A percentile compares a stretch with the other conserved stretches of the same genome.
Evolutionary conservation across 139 green algal species (phyloP).

Genomic region (Picochlorum costavermella): DNA sequence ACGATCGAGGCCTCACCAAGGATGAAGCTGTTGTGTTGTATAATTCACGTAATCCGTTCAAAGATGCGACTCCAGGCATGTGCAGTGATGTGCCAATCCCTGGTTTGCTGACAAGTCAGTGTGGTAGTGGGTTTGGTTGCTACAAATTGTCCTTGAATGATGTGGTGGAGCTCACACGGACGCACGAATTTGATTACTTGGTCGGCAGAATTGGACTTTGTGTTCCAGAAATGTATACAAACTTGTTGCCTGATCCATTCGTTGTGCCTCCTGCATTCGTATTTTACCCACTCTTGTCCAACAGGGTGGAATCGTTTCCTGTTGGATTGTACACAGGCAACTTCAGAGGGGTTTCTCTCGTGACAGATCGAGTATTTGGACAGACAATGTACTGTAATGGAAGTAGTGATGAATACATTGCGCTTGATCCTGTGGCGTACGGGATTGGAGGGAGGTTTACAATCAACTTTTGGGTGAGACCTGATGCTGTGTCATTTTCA

Average conservation of each 20-base stretch:
- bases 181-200: slow-evolving; percentile 1
- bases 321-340: slow-evolving; percentile 13
- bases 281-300: slow-evolving; percentile 3
- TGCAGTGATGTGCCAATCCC: neutral
- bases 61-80: neutral
- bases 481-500: slow-evolving; percentile 9
- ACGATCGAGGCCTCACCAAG: slow-evolving; percentile 12
- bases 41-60: neutral
- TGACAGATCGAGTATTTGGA: slow-evolving; percentile 30
- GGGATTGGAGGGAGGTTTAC: slow-evolving; percentile 35
- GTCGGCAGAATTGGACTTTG: slow-evolving; percentile 7
- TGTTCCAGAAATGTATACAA: slow-evolving; percentile 1
- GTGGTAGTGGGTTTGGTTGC: neutral
- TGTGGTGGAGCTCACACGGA: slow-evolving; percentile 2
- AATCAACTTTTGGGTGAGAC: slow-evolving; percentile 53
- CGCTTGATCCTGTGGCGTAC: slow-evolving; percentile 29
- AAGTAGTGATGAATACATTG: slow-evolving; percentile 15
- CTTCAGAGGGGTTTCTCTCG: neutral
- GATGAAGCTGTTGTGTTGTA: slow-evolving; percentile 22
- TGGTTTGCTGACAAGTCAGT: neutral
- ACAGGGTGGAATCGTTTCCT: slow-evolving; percentile 23
- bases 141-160: neutral
- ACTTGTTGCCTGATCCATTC: slow-evolving; percentile 12
- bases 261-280: neutral
- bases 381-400: slow-evolving; percentile 19